phyloP scores from a whole-genome alignment of 352 stramenopile genomes.

The Globisporangium paddicum region DNA sequence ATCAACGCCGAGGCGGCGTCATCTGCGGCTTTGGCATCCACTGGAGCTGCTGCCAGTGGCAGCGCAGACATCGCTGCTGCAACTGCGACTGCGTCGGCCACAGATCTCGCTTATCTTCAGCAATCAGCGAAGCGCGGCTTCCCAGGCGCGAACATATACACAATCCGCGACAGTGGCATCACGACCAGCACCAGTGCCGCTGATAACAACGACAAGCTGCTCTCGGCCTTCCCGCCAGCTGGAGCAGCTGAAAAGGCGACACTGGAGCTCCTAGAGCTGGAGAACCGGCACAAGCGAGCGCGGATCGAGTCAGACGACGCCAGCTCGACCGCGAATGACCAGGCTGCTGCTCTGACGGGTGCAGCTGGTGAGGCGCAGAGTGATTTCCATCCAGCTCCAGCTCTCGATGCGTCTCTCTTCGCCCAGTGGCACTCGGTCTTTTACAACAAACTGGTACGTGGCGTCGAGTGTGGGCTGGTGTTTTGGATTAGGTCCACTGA shows the following conservation, averaged over 20 bases:
- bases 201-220: background rate
- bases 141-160: constrained; percentile 8
- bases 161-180: background rate
- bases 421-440: constrained; percentile 29
- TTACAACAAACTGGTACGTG: constrained; percentile 56
- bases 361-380: background rate
- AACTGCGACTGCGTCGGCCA: background rate
- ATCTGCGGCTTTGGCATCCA: background rate
- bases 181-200: too few species aligned
- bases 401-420: constrained; percentile 9
- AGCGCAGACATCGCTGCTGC: too few species aligned
- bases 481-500: background rate
- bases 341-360: background rate
- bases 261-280: constrained; percentile 11
- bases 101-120: background rate
- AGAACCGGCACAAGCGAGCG: constrained; percentile 15
- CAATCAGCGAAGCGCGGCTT: constrained; percentile 9
- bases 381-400: background rate
- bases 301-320: background rate
- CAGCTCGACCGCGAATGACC: background rate
- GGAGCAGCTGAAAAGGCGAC: background rate
- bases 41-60: background rate
- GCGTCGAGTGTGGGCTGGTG: background rate
- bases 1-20: background rate
- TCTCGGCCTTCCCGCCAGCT: constrained; percentile 3